Percentiles rank a stretch among this genome's conserved stretches.
These are phyloP conservation scores for Microascus cirrosus DNA, from an alignment of 2,329 filamentous ascomycete species.

Conservation along the genomic window DNA sequence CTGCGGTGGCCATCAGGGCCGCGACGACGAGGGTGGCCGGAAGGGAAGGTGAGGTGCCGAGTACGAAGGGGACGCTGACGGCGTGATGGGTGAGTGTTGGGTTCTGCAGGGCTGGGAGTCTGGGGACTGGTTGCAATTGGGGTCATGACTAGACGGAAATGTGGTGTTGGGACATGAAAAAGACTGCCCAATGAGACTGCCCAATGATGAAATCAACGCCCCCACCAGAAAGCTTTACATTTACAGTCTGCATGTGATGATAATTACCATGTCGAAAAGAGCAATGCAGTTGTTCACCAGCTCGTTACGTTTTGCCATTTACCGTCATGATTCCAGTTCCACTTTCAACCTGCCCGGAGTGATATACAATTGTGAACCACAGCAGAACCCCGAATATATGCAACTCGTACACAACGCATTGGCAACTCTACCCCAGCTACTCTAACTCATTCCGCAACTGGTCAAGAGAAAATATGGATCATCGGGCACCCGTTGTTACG, in stretches of 20 bases:
- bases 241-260: background rate
- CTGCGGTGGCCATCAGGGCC: conserved; percentile 73
- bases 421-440: background rate
- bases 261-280: background rate
- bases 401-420: background rate
- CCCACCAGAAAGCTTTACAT: background rate
- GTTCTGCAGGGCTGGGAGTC: background rate
- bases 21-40: conserved; percentile 67
- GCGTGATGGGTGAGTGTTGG: conserved; percentile 16
- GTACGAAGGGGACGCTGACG: conserved; percentile 85
- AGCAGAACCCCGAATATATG: background rate
- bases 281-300: background rate
- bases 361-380: background rate
- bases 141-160: background rate
- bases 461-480: background rate
- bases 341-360: background rate
- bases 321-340: background rate
- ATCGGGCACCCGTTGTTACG: background rate
- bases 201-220: background rate
- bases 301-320: background rate
- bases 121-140: background rate
- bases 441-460: background rate
- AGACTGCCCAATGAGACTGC: too few relatives aligned
- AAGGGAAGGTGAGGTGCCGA: conserved; percentile 84
- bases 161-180: background rate